A percentile compares a stretch with the other conserved stretches of the same genome.
Conservation (phyloP, 2,329 filamentous ascomycete genomes). For the Berkeleyomyces basicola region DNA sequence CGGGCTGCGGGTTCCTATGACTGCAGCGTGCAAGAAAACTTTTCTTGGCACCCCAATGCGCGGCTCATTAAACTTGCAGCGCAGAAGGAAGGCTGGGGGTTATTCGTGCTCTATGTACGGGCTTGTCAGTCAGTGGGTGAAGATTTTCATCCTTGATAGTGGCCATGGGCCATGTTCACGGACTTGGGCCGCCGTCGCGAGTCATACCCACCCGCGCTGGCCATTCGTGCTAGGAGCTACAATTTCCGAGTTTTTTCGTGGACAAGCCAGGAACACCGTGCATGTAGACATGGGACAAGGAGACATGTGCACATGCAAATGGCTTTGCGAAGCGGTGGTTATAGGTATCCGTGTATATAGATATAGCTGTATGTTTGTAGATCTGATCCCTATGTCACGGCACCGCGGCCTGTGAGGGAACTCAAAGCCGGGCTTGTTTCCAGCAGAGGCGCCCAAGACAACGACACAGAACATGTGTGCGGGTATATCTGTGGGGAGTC, state of each 20-base stretch:
- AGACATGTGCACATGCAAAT: too few relatives aligned
- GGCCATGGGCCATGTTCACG: constrained; percentile 2
- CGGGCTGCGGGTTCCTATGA: too few relatives aligned
- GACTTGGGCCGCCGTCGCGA: constrained; percentile 12
- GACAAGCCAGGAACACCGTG: neutral
- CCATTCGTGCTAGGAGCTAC: neutral
- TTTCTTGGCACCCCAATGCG: neutral
- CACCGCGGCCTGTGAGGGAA: too few relatives aligned
- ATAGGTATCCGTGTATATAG: neutral
- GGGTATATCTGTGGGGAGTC: neutral
- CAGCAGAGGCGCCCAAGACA: neutral
- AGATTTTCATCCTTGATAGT: neutral
- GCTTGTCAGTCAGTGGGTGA: neutral
- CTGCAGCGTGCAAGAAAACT: too few relatives aligned
- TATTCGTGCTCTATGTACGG: neutral
- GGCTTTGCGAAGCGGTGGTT: too few relatives aligned
- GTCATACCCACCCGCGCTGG: constrained; percentile 6
- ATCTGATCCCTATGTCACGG: neutral
- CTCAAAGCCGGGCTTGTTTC: too few relatives aligned
- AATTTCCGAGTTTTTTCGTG: neutral
- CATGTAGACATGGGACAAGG: neutral
- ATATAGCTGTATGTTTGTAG: neutral
- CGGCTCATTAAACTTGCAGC: neutral
- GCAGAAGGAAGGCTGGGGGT: neutral
- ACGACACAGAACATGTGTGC: neutral